These are phyloP conservation scores for Fragilariopsis cylindrus DNA, from an alignment of 108 stramenopile genomes.

Conservation along the genomic window DNA sequence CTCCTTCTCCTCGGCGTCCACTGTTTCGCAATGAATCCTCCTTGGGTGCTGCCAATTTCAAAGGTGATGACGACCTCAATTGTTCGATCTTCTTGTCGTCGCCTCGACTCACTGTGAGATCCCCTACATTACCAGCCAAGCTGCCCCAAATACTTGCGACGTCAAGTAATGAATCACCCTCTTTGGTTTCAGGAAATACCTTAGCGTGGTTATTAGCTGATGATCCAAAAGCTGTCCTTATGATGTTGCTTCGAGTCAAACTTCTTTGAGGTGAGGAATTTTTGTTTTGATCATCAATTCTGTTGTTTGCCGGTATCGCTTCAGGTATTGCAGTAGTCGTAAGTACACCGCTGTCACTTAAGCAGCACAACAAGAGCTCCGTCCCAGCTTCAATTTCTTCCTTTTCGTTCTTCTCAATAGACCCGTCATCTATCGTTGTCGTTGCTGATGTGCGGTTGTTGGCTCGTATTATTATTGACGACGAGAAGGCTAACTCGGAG, in stretches of 20 bases:
- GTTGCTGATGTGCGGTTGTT: background rate
- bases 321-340: conserved; percentile 46
- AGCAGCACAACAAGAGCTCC: conserved; percentile 49
- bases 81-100: conserved; percentile 1
- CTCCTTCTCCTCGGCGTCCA: conserved; percentile 23
- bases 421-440: background rate
- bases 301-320: conserved; percentile 15
- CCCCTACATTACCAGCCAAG: background rate
- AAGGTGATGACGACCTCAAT: conserved; percentile 6
- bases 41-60: background rate
- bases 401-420: background rate
- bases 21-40: background rate
- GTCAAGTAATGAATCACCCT: conserved; percentile 30
- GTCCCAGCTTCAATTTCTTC: conserved; percentile 3
- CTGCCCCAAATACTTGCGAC: conserved; percentile 32
- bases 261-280: conserved; percentile 7
- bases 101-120: background rate
- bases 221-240: conserved; percentile 8
- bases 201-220: conserved; percentile 12
- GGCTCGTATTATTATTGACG: background rate
- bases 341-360: conserved; percentile 46
- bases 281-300: conserved; percentile 5
- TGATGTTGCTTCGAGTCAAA: background rate
- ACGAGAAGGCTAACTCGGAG: conserved; percentile 43
- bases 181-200: conserved; percentile 30